Evolutionary conservation across 1,284 basidiomycete species (phyloP), one percentile per base, ranked within the genome.

Genomic region (Phylloboletellus chloephorus): DNA sequence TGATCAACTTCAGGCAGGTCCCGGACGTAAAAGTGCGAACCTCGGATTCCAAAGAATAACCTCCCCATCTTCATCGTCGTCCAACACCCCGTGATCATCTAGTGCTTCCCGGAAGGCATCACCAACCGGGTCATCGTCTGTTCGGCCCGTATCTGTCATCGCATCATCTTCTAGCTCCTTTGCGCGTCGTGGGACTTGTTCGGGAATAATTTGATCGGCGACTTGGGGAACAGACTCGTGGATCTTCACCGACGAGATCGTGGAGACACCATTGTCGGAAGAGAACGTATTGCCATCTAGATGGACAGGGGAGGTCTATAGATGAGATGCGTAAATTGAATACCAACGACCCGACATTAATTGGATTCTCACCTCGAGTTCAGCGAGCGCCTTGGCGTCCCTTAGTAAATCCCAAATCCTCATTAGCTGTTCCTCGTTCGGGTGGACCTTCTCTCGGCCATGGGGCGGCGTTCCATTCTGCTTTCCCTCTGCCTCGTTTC

Each of bases 351-450:
- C 57, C 26, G 13, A 30, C 12, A 21, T 37, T 30, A 39, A 45
- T 37, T 34, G n/a, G 40, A 35, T 39, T 32, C 70, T 51, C 48
- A 82, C 85, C 63, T 79, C 72, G 36, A 74, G 64, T 34, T 71
- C 69, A 10, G 73, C 76, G n/a, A 93, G 58, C 7, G 66, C 65
- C 47, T 71, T 74, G 2, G 84, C 86, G 55, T 97, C 93, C 19
- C 74, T 69, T 39, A 94, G 69, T 34, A 98, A 67, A 62, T 97
- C 94, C 22, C 78, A 73, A 40, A 98, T 88, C 44, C 95, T 76
- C 90, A 96, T 95, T 35, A 97, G 68, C 55, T 94, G 88, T 67
- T 94, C 91, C 52, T 91, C 92, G 52, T 96, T 97, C 3, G 94
- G 94, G 67, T 96, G 94, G 7, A 85, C 81, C 41, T 79, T 75